Base-by-base conservation (phyloP, 176 grass and related monocot species). In the Bolboschoenus planiculmis region DNA sequence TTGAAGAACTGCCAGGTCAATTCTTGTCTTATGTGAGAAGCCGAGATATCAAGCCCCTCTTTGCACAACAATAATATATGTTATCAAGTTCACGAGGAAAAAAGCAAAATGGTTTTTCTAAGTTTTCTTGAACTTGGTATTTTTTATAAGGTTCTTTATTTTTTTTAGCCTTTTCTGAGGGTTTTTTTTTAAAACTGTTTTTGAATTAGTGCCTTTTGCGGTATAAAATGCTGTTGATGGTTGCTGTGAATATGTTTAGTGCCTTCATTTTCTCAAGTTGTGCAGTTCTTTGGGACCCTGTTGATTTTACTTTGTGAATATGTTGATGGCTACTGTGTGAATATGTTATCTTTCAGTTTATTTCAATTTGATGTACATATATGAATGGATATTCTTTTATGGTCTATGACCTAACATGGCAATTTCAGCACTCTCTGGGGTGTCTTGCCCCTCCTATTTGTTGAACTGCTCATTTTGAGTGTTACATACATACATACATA, bases 1-100 rank as follows among this genome's bases (percentile, higher is more conserved):
- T 99, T 8, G 92, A 99, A 84, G 96, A 99, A 67, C 88, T 99
- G 5, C 96, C 96, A 2, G 89, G 84, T 20, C 96, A 99, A 86
- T 95, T 93, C 84, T 83, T 95, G 81, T 78, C 87, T 4, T 98
- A 95, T 88, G 88, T 99, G 86, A 87, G 87, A 53, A 78, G 70
- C 87, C 71, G 93, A 79, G 89, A 88, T 73, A 91, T 99, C 42
- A 90, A 91, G 75, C 96, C 93, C 7, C 79, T 27, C 35, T 51
- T 79, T 62, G 88, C 72, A 53, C 77, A 67, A 60, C 39, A 72
- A 40, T 44, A 29, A 61, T 10, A 20, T 37, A 67, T 67, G 4
- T 24, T 46, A 72, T 29, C 1, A 46, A n/a, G 2, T 24, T 0
- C 16, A 26, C 4, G 24, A 46, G 4, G 40, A 1, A 47, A 73